Evolutionary conservation across 768 basidiomycete species (phyloP).

Genomic region (Gymnopilus junonius): DNA sequence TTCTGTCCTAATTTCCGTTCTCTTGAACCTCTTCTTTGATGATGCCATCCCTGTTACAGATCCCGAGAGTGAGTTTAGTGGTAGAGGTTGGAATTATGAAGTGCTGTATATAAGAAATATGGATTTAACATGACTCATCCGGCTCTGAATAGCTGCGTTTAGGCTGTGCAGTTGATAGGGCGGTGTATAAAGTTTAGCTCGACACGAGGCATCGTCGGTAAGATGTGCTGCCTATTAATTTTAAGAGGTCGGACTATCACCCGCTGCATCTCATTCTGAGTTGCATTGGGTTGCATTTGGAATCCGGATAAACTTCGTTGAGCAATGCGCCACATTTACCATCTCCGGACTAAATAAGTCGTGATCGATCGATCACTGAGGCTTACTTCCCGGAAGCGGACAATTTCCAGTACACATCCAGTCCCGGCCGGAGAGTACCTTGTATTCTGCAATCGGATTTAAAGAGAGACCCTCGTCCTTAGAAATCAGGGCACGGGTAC

Average conservation of each 20-base stretch:
- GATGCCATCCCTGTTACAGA: background rate
- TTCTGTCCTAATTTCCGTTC: constrained; percentile 24
- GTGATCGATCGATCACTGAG: background rate
- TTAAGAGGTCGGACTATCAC: background rate
- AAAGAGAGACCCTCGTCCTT: too few species aligned
- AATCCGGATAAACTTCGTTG: background rate
- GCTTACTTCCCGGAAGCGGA: background rate
- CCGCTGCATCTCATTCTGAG: background rate
- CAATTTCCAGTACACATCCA: background rate
- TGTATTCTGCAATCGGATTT: background rate
- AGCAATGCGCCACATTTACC: background rate
- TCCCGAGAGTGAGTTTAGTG: background rate
- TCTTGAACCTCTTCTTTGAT: background rate
- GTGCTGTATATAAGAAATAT: background rate
- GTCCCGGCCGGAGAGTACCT: background rate
- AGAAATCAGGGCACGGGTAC: too few species aligned
- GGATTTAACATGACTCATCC: background rate
- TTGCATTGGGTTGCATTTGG: background rate
- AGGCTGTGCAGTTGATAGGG: background rate
- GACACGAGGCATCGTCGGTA: background rate
- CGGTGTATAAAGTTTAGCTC: background rate
- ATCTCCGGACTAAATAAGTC: background rate
- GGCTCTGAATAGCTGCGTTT: background rate
- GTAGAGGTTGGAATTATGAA: background rate
- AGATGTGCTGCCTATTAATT: too few species aligned